Evolutionary conservation across 345 rosid genomes (phyloP).

Genomic region (Hypericum androsaemum): DNA sequence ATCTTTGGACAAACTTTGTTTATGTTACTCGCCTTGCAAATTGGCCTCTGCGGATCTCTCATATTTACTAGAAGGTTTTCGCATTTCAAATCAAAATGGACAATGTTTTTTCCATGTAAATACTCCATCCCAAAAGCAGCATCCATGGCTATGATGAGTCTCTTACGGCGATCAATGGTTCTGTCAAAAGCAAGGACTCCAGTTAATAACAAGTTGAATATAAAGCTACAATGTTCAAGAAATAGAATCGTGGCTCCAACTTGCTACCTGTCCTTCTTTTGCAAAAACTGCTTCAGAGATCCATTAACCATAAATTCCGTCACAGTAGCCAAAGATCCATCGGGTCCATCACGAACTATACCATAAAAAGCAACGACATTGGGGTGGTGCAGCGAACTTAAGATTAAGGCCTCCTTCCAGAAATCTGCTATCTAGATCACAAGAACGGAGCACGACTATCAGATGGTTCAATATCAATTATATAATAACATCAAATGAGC

Average conservation of each 20-base stretch:
- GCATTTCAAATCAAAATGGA: conserved; percentile 95
- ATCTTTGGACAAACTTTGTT: background rate
- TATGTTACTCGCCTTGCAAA: conserved; percentile 64
- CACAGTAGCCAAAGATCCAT: conserved; percentile 89
- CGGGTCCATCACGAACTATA: conserved; percentile 98
- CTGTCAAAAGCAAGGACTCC: conserved; percentile 27
- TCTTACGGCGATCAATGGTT: conserved; percentile 97
- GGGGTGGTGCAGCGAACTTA: conserved; percentile 97
- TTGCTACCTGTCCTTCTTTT: conserved; percentile 84
- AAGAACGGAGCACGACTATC: conserved; percentile 15
- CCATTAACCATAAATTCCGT: conserved; percentile 99
- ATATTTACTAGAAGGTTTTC: conserved; percentile 93
- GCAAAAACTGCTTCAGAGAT: conserved; percentile 94
- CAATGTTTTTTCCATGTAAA: conserved; percentile 92
- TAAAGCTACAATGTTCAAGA: conserved; percentile 4
- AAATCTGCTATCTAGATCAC: conserved; percentile 76
- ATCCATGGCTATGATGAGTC: conserved; percentile 97
- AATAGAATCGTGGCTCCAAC: conserved; percentile 11
- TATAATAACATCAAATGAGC: too few species aligned
- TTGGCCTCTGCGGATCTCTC: conserved; percentile 97
- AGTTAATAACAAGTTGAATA: conserved; percentile 1
- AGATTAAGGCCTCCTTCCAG: conserved; percentile 92
- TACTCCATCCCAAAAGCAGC: conserved; percentile 99
- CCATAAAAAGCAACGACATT: conserved; percentile 97
- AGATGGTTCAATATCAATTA: background rate